These are phyloP conservation scores for Aspergillus sp. DNA, from an alignment of 2,329 filamentous ascomycete genomes.

Conservation along the genomic window DNA sequence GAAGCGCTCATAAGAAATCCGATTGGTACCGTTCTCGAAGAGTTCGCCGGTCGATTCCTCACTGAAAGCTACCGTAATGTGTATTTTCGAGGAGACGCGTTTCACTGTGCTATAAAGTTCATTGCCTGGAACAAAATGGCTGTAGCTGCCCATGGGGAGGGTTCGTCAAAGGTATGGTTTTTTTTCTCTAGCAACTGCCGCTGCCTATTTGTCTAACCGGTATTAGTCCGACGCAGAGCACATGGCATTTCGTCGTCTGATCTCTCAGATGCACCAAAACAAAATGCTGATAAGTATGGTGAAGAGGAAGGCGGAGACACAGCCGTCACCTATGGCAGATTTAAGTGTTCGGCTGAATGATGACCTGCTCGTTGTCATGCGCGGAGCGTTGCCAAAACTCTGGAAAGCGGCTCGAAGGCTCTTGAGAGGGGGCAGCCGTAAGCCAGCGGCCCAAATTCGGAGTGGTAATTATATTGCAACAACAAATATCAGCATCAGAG, in stretches of 20 bases:
- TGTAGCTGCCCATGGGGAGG: too few relatives aligned
- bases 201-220: not conserved
- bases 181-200: too few relatives aligned
- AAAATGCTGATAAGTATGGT: not conserved
- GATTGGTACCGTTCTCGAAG: not conserved
- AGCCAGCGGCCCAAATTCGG: too few relatives aligned
- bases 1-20: not conserved
- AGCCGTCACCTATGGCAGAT: too few relatives aligned
- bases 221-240: not conserved
- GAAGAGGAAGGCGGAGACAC: not conserved
- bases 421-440: not conserved
- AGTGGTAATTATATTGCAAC: not conserved
- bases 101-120: too few relatives aligned
- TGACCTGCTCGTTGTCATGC: constrained; percentile 4
- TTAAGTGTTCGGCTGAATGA: constrained; percentile 1
- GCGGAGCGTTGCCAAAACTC: constrained; percentile 1
- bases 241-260: not conserved
- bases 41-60: too few relatives aligned
- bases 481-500: not conserved
- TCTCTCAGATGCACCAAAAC: not conserved
- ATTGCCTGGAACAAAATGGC: too few relatives aligned
- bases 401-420: not conserved
- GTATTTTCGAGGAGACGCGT: too few relatives aligned
- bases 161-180: too few relatives aligned
- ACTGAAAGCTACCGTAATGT: too few relatives aligned